phyloP scores from a whole-genome alignment of 78 protist species.

The Chrysochromulina parva region DNA sequence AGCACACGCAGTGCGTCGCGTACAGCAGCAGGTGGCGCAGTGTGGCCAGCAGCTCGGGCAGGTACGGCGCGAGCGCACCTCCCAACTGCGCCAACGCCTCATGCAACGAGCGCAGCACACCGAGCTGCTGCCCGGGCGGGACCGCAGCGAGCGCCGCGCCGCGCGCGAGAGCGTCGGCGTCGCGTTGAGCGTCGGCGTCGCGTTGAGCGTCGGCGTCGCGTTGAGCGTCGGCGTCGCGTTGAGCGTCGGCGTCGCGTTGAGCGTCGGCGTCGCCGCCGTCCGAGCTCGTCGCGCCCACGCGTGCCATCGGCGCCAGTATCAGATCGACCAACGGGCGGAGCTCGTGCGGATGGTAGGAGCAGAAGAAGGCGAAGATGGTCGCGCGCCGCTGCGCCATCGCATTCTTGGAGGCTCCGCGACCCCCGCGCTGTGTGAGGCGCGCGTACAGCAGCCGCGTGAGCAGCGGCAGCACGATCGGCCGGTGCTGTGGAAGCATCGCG shows the following conservation, averaged over 20 bases:
- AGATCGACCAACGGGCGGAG: not conserved
- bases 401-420: not conserved
- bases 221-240: no score
- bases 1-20: not conserved
- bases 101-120: not conserved
- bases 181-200: no score
- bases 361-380: constrained; percentile 1
- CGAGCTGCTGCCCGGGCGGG: not conserved
- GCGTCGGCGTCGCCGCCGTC: no score
- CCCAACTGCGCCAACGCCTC: not conserved
- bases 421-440: not conserved
- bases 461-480: not conserved
- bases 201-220: no score
- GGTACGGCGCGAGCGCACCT: not conserved
- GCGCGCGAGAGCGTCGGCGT: not conserved
- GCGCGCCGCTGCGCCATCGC: not conserved
- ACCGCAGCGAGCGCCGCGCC: not conserved
- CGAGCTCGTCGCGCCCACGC: not conserved
- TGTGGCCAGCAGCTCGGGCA: not conserved
- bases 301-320: not conserved
- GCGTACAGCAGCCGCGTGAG: not conserved
- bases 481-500: not conserved
- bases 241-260: no score
- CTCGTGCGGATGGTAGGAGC: not conserved
- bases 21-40: not conserved